A percentile compares a stretch with the other conserved stretches of the same genome.
These are phyloP conservation scores for Gaeumannomyces tritici DNA, from an alignment of 2,329 filamentous ascomycete genomes.

Conservation along the genomic window DNA sequence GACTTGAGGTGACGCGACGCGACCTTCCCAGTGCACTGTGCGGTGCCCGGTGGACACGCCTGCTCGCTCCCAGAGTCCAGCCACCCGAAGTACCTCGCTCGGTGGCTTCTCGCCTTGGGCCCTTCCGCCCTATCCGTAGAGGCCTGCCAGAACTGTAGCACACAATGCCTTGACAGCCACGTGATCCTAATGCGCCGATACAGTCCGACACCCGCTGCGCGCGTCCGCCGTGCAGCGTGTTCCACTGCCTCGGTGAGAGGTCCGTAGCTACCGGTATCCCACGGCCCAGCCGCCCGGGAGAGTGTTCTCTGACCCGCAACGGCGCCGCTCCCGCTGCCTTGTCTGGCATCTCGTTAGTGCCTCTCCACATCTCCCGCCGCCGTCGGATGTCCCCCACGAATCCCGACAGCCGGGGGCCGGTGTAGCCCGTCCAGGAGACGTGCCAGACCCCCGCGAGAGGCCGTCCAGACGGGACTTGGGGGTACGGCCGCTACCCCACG, in stretches of 20 bases:
- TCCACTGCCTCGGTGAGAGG: not conserved
- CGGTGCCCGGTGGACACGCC: no score
- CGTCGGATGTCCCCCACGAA: no score
- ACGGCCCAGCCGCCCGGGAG: no score
- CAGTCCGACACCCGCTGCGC: not conserved
- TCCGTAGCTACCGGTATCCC: not conserved
- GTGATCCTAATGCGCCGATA: not conserved
- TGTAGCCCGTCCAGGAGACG: not conserved
- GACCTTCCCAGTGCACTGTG: not conserved
- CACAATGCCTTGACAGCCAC: not conserved
- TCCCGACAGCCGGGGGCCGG: no score
- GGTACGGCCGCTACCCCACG: not conserved
- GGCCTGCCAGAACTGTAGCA: not conserved
- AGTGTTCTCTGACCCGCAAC: not conserved
- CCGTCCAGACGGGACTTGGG: not conserved
- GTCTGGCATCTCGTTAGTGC: not conserved
- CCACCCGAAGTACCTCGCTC: not conserved
- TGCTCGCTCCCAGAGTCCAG: not conserved
- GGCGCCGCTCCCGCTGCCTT: not conserved
- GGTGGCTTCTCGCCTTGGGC: not conserved
- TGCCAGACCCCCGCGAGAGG: not conserved
- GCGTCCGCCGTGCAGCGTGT: not conserved
- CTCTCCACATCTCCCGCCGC: not conserved
- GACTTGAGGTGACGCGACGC: not conserved
- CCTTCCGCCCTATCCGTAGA: not conserved